A percentile compares a stretch with the other conserved stretches of the same genome.
Conservation (phyloP, 2,329 filamentous ascomycete species). For the Daldinia eschscholtzii region DNA sequence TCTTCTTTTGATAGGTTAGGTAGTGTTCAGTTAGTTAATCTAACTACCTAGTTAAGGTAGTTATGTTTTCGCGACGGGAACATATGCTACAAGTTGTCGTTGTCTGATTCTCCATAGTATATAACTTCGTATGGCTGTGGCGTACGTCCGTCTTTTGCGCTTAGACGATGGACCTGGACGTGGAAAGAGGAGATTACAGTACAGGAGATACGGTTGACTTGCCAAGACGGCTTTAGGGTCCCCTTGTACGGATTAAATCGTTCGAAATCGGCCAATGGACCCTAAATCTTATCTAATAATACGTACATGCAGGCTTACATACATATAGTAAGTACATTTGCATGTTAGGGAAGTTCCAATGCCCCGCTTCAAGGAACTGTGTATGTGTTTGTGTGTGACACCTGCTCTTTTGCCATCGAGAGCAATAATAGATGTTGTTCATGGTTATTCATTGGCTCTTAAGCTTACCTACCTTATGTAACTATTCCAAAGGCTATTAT, state of each 20-base stretch:
- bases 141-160: background rate
- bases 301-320: constrained; percentile 2
- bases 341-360: constrained; percentile 8
- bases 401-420: constrained; percentile 20
- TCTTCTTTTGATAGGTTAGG: background rate
- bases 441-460: background rate
- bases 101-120: too few relatives aligned
- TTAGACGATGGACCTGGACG: background rate
- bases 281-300: constrained; percentile 20
- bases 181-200: background rate
- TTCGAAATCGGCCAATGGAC: background rate
- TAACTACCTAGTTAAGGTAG: too few relatives aligned
- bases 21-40: background rate
- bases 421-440: background rate
- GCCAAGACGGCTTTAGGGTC: background rate
- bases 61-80: background rate
- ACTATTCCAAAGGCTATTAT: constrained; percentile 14
- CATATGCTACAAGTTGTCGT: too few relatives aligned
- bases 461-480: constrained; percentile 20
- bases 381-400: constrained; percentile 5
- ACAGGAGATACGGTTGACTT: background rate
- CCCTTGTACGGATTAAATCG: background rate
- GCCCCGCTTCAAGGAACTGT: constrained; percentile 25
- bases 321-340: constrained; percentile 4
- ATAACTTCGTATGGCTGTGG: background rate